Percentiles rank a stretch among this genome's conserved stretches.
These are phyloP conservation scores for Gossypium schwendimanii DNA, from an alignment of 441 rosid species.

Conservation along the genomic window DNA sequence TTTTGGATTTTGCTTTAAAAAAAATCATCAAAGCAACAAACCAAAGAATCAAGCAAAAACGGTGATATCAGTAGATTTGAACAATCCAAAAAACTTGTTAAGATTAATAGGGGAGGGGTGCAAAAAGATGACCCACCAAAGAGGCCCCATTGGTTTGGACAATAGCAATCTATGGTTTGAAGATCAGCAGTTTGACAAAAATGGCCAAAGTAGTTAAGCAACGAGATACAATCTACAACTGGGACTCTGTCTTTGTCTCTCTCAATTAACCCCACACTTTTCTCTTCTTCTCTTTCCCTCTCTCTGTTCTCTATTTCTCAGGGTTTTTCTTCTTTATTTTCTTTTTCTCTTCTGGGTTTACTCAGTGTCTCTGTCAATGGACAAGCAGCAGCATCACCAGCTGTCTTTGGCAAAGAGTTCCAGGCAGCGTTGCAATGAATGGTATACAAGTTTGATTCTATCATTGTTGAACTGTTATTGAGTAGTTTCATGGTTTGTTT, in stretches of 20 bases:
- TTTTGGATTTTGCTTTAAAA: constrained; percentile 15
- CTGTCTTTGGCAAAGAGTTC: constrained; percentile 67
- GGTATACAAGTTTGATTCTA: constrained; percentile 33
- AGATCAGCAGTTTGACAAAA: constrained; percentile 36
- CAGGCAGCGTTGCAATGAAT: constrained; percentile 79
- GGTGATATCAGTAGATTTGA: background rate
- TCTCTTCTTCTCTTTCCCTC: background rate
- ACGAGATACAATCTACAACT: constrained; percentile 28
- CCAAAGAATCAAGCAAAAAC: background rate
- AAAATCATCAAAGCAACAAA: constrained; percentile 9
- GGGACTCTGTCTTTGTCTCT: constrained; percentile 26
- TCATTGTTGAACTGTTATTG: background rate
- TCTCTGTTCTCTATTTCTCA: background rate
- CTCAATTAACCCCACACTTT: constrained; percentile 21
- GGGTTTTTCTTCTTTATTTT: background rate
- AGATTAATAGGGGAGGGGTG: background rate
- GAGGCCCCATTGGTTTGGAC: constrained; percentile 42
- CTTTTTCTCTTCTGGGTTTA: constrained; percentile 9
- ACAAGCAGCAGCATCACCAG: constrained; percentile 41
- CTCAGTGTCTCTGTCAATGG: constrained; percentile 40
- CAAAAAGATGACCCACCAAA: constrained; percentile 37
- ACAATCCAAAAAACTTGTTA: background rate
- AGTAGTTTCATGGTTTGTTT: background rate
- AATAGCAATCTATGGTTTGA: constrained; percentile 38
- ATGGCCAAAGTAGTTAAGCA: constrained; percentile 32